phyloP scores from a whole-genome alignment of 495 filamentous ascomycete genomes.

The Xylaria nigripes region DNA sequence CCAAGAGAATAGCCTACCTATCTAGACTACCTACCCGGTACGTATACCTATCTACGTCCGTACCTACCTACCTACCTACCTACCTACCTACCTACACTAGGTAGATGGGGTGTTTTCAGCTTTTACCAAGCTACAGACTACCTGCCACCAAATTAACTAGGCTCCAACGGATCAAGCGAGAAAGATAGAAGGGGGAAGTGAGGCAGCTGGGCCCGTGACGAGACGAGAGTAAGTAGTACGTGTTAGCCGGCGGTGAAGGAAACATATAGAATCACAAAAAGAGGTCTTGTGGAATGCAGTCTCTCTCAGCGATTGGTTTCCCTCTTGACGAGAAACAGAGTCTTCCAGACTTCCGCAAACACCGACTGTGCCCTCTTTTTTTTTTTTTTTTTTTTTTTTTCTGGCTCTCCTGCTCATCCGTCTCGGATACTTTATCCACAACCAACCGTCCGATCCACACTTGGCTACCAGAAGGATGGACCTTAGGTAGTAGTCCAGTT shows the following conservation, averaged over 20 bases:
- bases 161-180: neutral
- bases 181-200: neutral
- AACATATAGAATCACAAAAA: neutral
- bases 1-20: neutral
- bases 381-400: neutral
- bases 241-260: neutral
- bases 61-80: too few species aligned
- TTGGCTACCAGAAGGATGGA: neutral
- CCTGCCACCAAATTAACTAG: neutral
- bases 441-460: constrained; percentile 2
- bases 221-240: constrained; percentile 1
- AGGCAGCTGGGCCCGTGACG: neutral
- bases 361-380: neutral
- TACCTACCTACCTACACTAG: too few species aligned
- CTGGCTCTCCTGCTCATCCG: too few species aligned
- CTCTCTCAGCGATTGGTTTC: constrained; percentile 1
- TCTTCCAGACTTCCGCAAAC: constrained; percentile 1
- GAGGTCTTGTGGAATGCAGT: constrained; percentile 8
- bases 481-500: neutral
- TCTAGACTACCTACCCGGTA: neutral
- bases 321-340: constrained; percentile 8
- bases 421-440: neutral
- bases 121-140: too few species aligned
- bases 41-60: too few species aligned
- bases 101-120: too few species aligned